Evolutionary conservation across 164 flowering plant species (phyloP), one percentile per base, ranked within the genome.

Genomic region (Tetrastigma voinierianum): DNA sequence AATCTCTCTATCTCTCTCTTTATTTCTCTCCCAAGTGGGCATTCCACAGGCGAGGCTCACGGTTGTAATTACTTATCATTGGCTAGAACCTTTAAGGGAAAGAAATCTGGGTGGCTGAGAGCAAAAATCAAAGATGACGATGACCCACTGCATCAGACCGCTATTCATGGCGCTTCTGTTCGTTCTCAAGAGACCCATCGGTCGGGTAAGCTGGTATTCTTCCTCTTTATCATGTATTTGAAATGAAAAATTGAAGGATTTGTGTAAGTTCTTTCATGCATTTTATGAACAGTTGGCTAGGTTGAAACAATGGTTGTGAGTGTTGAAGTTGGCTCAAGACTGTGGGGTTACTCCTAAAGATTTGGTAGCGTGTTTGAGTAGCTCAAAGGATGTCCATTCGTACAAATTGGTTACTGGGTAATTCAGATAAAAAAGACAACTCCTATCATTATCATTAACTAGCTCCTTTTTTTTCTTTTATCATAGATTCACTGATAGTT

Each of bases 111-210:
- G 7, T 46, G 59, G 13, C 48, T 80, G 54, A 66, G 70, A 65
- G 84, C 86, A 10, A 71, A 80, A 60, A 72, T 79, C 69, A 51
- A 57, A 44, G 66, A 65, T 25, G 78, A 76, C 19, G 72, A 77
- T 60, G 86, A 87, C 83, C 78, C 82, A 6, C 72, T 82, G 17
- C 68, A 84, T 76, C 76, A 76, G 53, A 65, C 82, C 2, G 94
- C 97, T 66, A 69, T 77, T 32, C 23, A 64, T 17, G 70, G 79
- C 17, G 94, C 96, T 60, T 78, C 86, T 62, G 89, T 87, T 77
- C 97, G 96, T 65, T 83, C 74, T 62, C 84, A 72, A 51, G 97
- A 93, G 74, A 78, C 93, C 65, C 76, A 59, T 45, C 78, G 67
- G 59, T 80, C 87, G 66, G 88, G 92, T 72, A 71, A 59, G 44